These are phyloP conservation scores for Tylopilus plumbeoviolaceoides DNA, from an alignment of 768 basidiomycete species.

Conservation along the genomic window DNA sequence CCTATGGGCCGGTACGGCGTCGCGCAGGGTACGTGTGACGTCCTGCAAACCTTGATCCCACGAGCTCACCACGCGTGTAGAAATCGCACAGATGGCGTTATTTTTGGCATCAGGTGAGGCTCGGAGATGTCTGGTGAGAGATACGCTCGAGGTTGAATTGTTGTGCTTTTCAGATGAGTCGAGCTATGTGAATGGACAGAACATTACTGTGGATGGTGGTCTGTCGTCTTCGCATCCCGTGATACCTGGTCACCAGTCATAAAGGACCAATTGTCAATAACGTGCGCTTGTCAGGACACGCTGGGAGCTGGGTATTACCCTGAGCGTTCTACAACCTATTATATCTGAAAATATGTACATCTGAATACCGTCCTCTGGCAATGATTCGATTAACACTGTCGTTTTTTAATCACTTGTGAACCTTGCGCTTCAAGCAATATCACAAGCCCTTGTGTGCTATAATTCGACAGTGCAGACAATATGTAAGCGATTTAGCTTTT, in stretches of 20 bases:
- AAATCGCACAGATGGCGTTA: conserved; percentile 81
- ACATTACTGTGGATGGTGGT: conserved; percentile 83
- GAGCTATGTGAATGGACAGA: conserved; percentile 90
- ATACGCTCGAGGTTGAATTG: conserved; percentile 6
- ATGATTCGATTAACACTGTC: no score
- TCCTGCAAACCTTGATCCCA: conserved; percentile 12
- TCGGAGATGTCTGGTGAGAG: neutral
- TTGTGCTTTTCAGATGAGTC: conserved; percentile 59
- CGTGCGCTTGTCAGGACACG: no score
- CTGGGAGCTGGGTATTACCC: no score
- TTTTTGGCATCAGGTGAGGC: conserved; percentile 83
- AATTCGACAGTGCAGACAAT: no score
- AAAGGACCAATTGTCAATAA: conserved; percentile 7
- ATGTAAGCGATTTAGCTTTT: neutral
- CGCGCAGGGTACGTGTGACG: conserved; percentile 54
- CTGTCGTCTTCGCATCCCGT: conserved; percentile 77
- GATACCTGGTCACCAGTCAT: conserved; percentile 70
- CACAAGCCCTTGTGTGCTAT: no score
- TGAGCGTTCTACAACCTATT: neutral
- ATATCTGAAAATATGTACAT: no score
- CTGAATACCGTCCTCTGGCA: no score
- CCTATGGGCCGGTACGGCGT: conserved; percentile 80
- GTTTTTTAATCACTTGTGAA: neutral
- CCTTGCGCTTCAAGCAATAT: neutral
- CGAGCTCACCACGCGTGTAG: conserved; percentile 35